Base-by-base conservation (phyloP, 148 eudicot species). In the Vaccinium corymbosum region DNA sequence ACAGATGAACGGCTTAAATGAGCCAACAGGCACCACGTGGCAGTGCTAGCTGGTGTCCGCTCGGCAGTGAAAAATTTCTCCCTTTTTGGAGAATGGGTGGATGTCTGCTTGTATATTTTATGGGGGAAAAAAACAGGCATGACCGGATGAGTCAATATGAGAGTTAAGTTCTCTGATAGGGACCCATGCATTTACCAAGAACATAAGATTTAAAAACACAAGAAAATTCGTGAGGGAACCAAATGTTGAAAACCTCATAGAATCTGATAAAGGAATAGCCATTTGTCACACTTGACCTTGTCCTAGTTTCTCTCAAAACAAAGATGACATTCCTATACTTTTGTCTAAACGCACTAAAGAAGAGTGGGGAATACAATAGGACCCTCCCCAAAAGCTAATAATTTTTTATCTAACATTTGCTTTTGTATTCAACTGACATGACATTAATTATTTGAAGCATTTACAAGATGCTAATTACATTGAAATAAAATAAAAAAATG, bases 131-230 rank as follows among this genome's bases (percentile, higher is more conserved):
- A 15, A 49, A 7, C 19, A 20, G 53, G 56, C n/a, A 61, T 46
- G 70, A 81, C 73, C 32, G 38, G 38, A 27, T 11, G 73, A 68
- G 53, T 29, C 83, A 32, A 79, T 17, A 3, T 35, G 80, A 25
- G 25, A 51, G 15, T 78, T 12, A 52, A 51, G 80, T 52, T 11
- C 80, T 52, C n/a, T 78, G 42, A 78, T 52, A 55, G 61, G 79
- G 80, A 78, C 62, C 62, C 15, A 78, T 6, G 15, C 52, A 72
- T 14, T 49, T 49, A 48, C 61, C 80, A 78, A 51, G 17, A 13
- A 42, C 14, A 52, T 22, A 3, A 77, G 10, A 38, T 7, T 25
- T 25, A 27, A 66, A 12, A 68, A 68, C 38, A 1, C 16, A 68
- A 68, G 35, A 68, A 68, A 68, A 35, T 35, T 35, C 0, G 27